Percentiles rank a stretch among this genome's conserved stretches.
These are phyloP conservation scores for Epichloe amarillans DNA, from an alignment of 2,329 filamentous ascomycete genomes.

Conservation along the genomic window DNA sequence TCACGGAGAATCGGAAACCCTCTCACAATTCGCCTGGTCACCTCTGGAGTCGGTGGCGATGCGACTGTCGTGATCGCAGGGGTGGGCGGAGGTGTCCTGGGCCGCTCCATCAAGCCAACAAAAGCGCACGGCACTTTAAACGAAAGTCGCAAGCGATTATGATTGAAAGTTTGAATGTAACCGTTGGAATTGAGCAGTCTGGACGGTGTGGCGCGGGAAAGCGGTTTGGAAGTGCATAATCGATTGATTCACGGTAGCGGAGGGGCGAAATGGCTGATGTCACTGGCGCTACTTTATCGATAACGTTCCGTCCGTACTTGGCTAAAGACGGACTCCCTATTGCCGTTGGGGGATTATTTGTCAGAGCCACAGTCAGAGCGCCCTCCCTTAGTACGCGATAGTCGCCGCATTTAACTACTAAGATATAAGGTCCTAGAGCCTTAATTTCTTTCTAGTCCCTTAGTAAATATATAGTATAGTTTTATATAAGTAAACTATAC, in stretches of 20 bases:
- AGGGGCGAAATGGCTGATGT: background rate
- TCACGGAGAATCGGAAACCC: constrained; percentile 11
- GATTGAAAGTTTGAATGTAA: background rate
- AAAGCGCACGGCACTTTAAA: background rate
- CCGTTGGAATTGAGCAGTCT: background rate
- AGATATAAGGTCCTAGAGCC: no score
- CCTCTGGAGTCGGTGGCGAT: constrained; percentile 41
- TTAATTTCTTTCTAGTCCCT: no score
- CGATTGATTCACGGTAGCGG: background rate
- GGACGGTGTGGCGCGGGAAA: background rate
- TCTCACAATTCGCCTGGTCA: constrained; percentile 39
- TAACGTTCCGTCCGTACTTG: background rate
- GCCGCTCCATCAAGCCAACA: constrained; percentile 28
- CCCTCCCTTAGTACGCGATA: no score
- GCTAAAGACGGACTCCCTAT: no score
- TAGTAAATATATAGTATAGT: no score
- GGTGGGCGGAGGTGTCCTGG: constrained; percentile 27
- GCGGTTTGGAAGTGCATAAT: background rate
- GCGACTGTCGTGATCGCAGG: constrained; percentile 14
- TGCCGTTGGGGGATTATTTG: no score
- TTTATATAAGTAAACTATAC: no score
- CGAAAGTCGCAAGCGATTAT: background rate
- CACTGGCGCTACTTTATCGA: background rate
- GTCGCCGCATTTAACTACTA: no score
- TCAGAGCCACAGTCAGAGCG: no score